Evolutionary conservation across 1,284 basidiomycete genomes (phyloP).

Genomic region (Papiliotrema fonsecae): DNA sequence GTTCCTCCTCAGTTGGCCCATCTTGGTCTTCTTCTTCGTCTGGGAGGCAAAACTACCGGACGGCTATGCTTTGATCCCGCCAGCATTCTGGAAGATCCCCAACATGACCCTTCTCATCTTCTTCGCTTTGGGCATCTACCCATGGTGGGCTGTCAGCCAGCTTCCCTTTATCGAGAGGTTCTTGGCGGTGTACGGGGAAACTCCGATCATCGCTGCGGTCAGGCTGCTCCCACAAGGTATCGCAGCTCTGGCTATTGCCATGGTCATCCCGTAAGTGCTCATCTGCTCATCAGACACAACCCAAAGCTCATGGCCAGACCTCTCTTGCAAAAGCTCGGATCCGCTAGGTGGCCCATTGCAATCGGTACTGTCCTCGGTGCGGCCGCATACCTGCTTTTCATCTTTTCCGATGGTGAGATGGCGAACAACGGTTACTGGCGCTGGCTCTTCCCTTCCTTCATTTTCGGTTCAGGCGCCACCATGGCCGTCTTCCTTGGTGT

Average conservation of each 20-base stretch:
- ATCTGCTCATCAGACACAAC: not conserved
- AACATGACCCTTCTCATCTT: constrained; percentile 40
- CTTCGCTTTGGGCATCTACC: constrained; percentile 33
- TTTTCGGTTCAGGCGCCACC: constrained; percentile 29
- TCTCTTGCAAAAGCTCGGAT: constrained; percentile 7
- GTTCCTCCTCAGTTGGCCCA: constrained; percentile 35
- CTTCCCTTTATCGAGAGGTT: constrained; percentile 21
- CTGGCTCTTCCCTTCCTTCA: constrained; percentile 31
- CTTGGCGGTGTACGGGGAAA: constrained; percentile 14
- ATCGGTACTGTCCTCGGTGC: constrained; percentile 20
- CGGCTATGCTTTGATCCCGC: constrained; percentile 35
- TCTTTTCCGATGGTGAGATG: constrained; percentile 15
- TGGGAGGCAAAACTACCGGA: constrained; percentile 31
- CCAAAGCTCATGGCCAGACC: not conserved
- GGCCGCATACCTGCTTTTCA: constrained; percentile 28
- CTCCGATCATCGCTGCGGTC: constrained; percentile 26
- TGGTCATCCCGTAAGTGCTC: constrained; percentile 17
- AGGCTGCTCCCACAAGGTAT: constrained; percentile 30
- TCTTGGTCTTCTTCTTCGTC: constrained; percentile 36
- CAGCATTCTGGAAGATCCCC: constrained; percentile 35
- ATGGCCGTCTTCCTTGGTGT: constrained; percentile 21
- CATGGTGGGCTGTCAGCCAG: constrained; percentile 32
- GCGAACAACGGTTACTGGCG: constrained; percentile 36
- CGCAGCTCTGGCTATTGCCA: constrained; percentile 9
- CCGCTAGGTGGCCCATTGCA: constrained; percentile 21